Conservation (phyloP, 257 asterid genomes). For the Nicotiana obtusifolia region DNA sequence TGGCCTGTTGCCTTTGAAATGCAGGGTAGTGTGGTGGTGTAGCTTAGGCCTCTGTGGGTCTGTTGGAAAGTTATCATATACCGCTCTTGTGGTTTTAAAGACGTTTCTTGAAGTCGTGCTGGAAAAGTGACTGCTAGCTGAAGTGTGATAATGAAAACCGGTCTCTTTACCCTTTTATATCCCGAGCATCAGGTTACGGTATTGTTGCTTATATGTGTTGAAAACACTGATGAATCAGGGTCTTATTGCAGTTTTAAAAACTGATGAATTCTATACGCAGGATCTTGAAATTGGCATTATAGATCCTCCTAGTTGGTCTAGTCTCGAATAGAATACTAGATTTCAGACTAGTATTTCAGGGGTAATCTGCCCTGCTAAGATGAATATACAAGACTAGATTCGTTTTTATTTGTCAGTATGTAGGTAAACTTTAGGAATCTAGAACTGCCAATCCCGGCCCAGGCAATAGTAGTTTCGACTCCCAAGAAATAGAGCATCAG, state of each 20-base stretch:
- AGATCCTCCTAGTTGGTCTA: not conserved
- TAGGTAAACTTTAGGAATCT: not conserved
- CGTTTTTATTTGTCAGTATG: not conserved
- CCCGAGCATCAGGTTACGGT: not conserved
- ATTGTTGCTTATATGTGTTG: not conserved
- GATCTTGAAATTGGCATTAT: not conserved
- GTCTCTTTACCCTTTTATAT: not conserved
- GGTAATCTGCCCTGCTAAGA: not conserved
- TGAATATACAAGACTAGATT: not conserved
- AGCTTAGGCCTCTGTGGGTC: not conserved
- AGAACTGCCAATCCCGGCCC: not conserved
- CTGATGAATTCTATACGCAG: not conserved
- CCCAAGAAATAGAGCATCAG: not conserved
- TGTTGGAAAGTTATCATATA: not conserved
- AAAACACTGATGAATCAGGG: not conserved
- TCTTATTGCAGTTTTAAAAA: not conserved
- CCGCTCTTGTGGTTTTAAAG: not conserved
- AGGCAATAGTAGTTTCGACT: not conserved
- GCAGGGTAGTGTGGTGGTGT: not conserved
- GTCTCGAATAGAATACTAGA: not conserved
- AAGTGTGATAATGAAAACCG: not conserved
- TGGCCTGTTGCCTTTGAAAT: not conserved
- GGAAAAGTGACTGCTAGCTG: not conserved
- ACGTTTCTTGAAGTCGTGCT: no score
- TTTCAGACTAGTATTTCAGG: not conserved